phyloP scores from a whole-genome alignment of 2,329 filamentous ascomycete species.

The Fusarium newnesense region DNA sequence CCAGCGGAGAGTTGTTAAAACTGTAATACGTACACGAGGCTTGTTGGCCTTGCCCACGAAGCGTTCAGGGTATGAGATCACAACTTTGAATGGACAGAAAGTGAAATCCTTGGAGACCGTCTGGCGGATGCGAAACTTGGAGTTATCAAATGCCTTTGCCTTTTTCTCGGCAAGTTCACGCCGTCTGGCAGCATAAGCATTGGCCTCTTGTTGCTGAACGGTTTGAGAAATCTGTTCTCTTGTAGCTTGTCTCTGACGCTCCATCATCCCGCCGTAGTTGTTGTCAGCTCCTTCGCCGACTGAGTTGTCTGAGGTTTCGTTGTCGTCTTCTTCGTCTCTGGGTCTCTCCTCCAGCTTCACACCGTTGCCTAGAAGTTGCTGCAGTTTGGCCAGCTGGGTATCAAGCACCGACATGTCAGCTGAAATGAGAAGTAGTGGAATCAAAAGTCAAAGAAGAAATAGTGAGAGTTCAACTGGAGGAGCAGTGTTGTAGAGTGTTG shows the following conservation, averaged over 20 bases:
- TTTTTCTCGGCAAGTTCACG: slow-evolving; percentile 10
- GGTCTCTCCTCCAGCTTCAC: slow-evolving; percentile 30
- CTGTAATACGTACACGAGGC: slow-evolving; percentile 54
- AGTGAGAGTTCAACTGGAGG: background rate
- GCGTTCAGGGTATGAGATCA: slow-evolving; percentile 67
- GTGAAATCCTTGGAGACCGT: slow-evolving; percentile 37
- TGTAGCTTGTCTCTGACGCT: background rate
- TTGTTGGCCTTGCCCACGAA: slow-evolving; percentile 67
- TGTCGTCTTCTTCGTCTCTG: background rate
- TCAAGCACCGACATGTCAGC: slow-evolving; percentile 32
- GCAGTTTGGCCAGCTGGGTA: slow-evolving; percentile 38
- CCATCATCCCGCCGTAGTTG: slow-evolving; percentile 4
- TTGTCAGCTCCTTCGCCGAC: background rate
- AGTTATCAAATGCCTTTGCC: slow-evolving; percentile 37
- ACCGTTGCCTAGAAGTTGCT: slow-evolving; percentile 31
- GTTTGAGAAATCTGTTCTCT: background rate
- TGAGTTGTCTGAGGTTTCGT: background rate
- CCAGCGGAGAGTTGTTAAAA: background rate
- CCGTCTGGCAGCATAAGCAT: slow-evolving; percentile 5
- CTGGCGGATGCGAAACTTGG: slow-evolving; percentile 41
- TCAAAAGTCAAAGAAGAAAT: background rate
- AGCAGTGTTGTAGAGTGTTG: background rate
- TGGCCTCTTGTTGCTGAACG: background rate
- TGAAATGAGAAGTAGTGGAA: background rate
- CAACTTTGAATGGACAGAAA: slow-evolving; percentile 63